Evolutionary conservation across 1,284 basidiomycete genomes (phyloP).

Genomic region (Rhodotorula glutinis): DNA sequence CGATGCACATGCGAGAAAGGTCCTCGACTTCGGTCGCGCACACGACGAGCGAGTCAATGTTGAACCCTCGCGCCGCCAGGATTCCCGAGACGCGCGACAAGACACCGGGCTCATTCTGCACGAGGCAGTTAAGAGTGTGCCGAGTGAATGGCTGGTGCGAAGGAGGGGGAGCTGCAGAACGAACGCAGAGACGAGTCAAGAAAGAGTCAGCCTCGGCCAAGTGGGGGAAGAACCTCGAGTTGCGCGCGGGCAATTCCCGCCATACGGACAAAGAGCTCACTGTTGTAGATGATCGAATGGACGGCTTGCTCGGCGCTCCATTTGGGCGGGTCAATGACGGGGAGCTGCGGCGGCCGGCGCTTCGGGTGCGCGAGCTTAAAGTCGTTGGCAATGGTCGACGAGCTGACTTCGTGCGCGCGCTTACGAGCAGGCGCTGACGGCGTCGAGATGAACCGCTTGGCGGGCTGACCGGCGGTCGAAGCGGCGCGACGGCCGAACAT

Average conservation of each 20-base stretch:
- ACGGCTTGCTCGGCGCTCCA: conserved; percentile 48
- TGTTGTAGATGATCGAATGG: conserved; percentile 48
- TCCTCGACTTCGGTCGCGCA: conserved; percentile 97
- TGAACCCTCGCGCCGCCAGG: conserved; percentile 94
- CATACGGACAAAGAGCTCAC: conserved; percentile 1
- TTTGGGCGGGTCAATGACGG: conserved; percentile 62
- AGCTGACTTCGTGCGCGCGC: conserved; percentile 18
- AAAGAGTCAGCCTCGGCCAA: conserved; percentile 44
- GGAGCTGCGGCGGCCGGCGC: conserved; percentile 45
- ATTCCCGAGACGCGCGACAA: conserved; percentile 96
- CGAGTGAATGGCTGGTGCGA: conserved; percentile 52
- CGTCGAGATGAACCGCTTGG: neutral
- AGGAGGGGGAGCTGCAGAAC: conserved; percentile 43
- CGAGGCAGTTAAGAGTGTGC: conserved; percentile 95
- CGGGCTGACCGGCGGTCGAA: neutral
- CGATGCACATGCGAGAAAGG: conserved; percentile 96
- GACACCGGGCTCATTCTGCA: conserved; percentile 99
- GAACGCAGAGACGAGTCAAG: conserved; percentile 54
- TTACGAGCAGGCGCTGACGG: neutral
- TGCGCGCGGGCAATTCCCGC: neutral
- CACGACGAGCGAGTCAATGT: conserved; percentile 92
- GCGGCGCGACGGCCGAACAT: conserved; percentile 3
- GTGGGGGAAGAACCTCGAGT: neutral
- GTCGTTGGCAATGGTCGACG: conserved; percentile 81
- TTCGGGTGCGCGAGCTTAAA: conserved; percentile 73